Evolutionary conservation across 225 moss, liverwort and hornwort genomes (phyloP), one percentile per base, ranked within the genome.

Genomic region (Bryum argenteum): DNA sequence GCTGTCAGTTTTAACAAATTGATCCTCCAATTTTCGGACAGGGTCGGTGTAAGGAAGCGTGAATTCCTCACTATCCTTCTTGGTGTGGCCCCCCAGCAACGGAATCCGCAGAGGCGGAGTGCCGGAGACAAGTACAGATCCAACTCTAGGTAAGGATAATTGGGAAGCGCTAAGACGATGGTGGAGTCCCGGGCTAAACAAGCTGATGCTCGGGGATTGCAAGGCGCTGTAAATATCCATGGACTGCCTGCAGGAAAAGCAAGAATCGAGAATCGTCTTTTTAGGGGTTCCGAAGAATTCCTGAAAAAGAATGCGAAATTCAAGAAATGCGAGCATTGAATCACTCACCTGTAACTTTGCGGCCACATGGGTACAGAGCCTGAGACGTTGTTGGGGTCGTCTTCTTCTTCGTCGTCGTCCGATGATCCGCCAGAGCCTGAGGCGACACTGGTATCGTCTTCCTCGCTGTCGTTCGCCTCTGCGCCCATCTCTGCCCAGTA

Each of bases 201-300:
- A 48, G 54, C 78, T 84, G 40, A 97, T 80, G 78, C 63, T 91
- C 18, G 90, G 87, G 19, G 96, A 93, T 41, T 77, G 85, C 47
- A 93, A 48, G 42, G 78, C 79, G 71, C 90, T 91, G 77, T 89
- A 89, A 73, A 78, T 86, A 57, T 91, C 96, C 90, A 97, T 97
- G 20, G 96, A 97, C 33, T 94, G 87, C 82, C 93, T 96, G 91
- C 71, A 16, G 3, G 0, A 48, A 17, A 15, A 48, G 17, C 17
- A 15, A 48, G 16, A 48, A 5, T 4, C 13, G 6, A 33, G 33
- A 33, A 6, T 33, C 33, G 33, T 6, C 7, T 6, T 33, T 33
- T 33, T 6, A 33, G 33, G 33, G 33, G 33, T 33, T 26, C 26
- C 26, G 26, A 4, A 26, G 26, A 26, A 26, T 26, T 33, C n/a